These are phyloP conservation scores for Paramecium tetraurelia DNA, from an alignment of 73 alveolate genomes.

Conservation along the genomic window DNA sequence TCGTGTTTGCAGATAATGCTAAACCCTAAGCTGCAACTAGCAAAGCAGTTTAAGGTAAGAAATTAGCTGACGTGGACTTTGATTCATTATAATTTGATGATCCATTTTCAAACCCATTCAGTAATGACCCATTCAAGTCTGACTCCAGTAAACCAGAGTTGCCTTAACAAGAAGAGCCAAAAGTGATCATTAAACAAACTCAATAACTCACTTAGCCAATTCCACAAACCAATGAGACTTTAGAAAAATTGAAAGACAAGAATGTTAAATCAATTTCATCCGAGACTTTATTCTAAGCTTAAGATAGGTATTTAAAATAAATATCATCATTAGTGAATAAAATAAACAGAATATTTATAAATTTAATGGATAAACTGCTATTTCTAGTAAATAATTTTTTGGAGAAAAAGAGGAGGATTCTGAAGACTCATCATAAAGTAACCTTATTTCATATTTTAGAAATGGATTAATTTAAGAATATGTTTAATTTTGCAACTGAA, in stretches of 20 bases:
- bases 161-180: neutral
- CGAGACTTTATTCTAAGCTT: neutral
- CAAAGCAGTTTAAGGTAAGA: constrained; percentile 32
- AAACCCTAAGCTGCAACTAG: constrained; percentile 3
- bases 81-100: constrained; percentile 28
- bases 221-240: neutral
- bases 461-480: neutral
- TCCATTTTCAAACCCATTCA: constrained; percentile 5
- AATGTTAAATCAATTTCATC: constrained; percentile 30
- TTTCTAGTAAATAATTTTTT: constrained; percentile 2
- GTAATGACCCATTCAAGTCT: neutral
- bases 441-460: neutral
- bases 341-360: constrained; percentile 11
- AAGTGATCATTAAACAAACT: neutral
- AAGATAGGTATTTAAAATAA: neutral
- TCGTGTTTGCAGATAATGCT: neutral
- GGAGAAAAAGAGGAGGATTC: constrained; percentile 4
- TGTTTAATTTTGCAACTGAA: constrained; percentile 10
- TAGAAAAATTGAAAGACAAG: constrained; percentile 31
- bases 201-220: neutral
- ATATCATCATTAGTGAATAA: neutral
- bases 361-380: constrained; percentile 37
- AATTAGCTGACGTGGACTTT: constrained; percentile 11
- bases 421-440: constrained; percentile 41
- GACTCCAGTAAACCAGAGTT: neutral